Base-by-base conservation (phyloP, 2,329 filamentous ascomycete genomes). In the Davidsoniella eucalypti region DNA sequence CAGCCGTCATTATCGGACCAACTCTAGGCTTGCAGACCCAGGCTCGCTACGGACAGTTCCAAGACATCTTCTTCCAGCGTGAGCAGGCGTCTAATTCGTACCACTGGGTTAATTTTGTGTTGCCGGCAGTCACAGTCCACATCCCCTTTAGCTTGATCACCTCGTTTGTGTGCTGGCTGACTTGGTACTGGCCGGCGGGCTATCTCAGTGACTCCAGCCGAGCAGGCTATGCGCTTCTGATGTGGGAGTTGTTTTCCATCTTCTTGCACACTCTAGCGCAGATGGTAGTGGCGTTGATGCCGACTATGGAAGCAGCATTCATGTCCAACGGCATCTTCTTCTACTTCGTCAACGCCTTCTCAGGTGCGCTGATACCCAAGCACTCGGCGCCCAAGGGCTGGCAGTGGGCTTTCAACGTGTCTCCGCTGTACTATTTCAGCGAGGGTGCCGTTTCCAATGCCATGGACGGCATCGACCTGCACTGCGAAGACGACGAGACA, bases 321-420 rank as follows among this genome's bases (percentile, higher is more conserved):
- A 47, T 47, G 44, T 37, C 29, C 12, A 47, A 47, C 7, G 44
- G 44, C 12, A 37, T 47, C 33, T 47, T 47, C 8, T 47, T 47
- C 29, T 47, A 47, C 33, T 37, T 47, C 21, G 44, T 38, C 33
- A 47, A 47, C 17, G 23, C 23, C 33, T 47, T 47, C 21, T 47
- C 29, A 10, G 44, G 44, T 17, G 17, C 29, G 8, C 7, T 47
- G 9, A 23, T 47, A n/a, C 44, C 29, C 9, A 47, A 47, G 16
- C 38, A 37, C 29, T 47, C 25, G 16, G 17, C 29, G 44, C 44
- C 44, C 18, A 17, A 38, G 2, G 44, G 44, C n/a, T 47, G 44
- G 44, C 26, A 12, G 23, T 47, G 44, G 44, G 44, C 44, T 18
- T 47, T 47, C 38, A 47, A 47, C 38, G 44, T 47, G 12, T 47